Conservation (phyloP, 208 protist genomes). For the Trypanosomatidae sp. region DNA sequence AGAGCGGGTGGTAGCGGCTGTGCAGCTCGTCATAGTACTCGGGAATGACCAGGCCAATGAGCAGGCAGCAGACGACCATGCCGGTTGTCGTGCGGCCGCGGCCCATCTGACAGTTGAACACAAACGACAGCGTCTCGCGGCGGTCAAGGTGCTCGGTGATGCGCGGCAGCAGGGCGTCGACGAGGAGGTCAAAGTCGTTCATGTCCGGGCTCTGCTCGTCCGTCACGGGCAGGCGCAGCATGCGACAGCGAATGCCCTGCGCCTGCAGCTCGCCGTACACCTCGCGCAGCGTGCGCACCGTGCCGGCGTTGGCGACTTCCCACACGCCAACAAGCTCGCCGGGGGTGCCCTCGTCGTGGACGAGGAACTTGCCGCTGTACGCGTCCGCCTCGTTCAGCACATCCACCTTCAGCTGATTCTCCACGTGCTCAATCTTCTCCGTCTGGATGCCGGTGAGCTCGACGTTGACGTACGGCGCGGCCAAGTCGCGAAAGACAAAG, state of each 20-base stretch:
- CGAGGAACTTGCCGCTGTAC: slow-evolving; percentile 70
- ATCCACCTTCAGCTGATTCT: slow-evolving; percentile 52
- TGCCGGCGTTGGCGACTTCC: slow-evolving; percentile 47
- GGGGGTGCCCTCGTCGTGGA: slow-evolving; percentile 78
- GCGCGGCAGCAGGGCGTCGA: slow-evolving; percentile 40
- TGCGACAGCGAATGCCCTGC: slow-evolving; percentile 37
- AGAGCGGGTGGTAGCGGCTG: slow-evolving; percentile 51
- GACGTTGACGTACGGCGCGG: slow-evolving; percentile 82
- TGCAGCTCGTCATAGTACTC: slow-evolving; percentile 81
- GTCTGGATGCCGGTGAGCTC: slow-evolving; percentile 81
- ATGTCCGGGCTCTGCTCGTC: slow-evolving; percentile 79
- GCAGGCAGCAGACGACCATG: slow-evolving; percentile 80
- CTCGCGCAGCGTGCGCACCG: slow-evolving; percentile 70
- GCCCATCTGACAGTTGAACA: slow-evolving; percentile 88
- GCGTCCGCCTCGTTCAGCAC: slow-evolving; percentile 61
- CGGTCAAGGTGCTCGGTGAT: slow-evolving; percentile 59
- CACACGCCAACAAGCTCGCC: slow-evolving; percentile 79
- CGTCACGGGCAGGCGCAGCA: slow-evolving; percentile 72
- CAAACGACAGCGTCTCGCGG: slow-evolving; percentile 71
- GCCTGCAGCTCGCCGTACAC: slow-evolving; percentile 50
- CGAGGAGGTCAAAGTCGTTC: slow-evolving; percentile 65
- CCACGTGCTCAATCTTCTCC: slow-evolving; percentile 70
- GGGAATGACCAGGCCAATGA: slow-evolving; percentile 71
- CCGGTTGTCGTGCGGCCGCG: slow-evolving; percentile 81
- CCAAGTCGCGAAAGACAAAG: slow-evolving; percentile 76